Evolutionary conservation across 805 yeast genomes (phyloP).

Genomic region (Candida palmyrensis): DNA sequence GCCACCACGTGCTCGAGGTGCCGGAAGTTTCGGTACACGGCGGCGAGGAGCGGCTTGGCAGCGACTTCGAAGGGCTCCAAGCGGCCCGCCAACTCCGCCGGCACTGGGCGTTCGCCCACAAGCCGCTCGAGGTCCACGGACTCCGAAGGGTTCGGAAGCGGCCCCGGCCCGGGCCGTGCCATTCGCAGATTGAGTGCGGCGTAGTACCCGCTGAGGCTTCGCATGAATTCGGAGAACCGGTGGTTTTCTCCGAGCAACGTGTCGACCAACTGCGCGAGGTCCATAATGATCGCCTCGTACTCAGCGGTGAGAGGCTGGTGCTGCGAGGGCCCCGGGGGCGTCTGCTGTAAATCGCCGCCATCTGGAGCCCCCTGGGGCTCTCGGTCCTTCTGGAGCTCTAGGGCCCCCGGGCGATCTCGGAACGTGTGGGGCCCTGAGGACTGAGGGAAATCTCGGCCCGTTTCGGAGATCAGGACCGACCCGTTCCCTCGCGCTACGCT

Average conservation of each 20-base stretch:
- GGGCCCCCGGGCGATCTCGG: constrained; percentile 13
- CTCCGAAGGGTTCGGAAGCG: constrained; percentile 29
- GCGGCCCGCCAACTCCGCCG: constrained; percentile 16
- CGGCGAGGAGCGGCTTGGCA: constrained; percentile 29
- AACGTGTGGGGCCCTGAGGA: too few species aligned
- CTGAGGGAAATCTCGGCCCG: too few species aligned
- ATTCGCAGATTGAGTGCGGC: constrained; percentile 21
- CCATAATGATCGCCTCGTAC: constrained; percentile 27
- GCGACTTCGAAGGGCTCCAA: constrained; percentile 31
- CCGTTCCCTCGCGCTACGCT: too few species aligned
- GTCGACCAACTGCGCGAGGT: constrained; percentile 30
- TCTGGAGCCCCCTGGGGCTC: constrained; percentile 13
- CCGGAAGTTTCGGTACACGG: constrained; percentile 31
- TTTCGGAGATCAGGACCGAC: too few species aligned
- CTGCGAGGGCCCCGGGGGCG: constrained; percentile 1
- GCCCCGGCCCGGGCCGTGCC: too few species aligned
- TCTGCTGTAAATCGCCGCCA: constrained; percentile 2
- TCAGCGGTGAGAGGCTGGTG: constrained; percentile 16
- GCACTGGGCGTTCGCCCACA: constrained; percentile 8
- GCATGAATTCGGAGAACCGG: constrained; percentile 27
- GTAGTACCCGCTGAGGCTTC: constrained; percentile 23
- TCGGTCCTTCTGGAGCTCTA: too few species aligned
- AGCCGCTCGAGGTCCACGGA: constrained; percentile 20
- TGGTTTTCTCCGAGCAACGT: constrained; percentile 32
- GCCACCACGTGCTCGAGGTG: constrained; percentile 15